Evolutionary conservation across 495 filamentous ascomycete genomes (phyloP), one percentile per base, ranked within the genome.

Genomic region (Penicillium crystallinum): DNA sequence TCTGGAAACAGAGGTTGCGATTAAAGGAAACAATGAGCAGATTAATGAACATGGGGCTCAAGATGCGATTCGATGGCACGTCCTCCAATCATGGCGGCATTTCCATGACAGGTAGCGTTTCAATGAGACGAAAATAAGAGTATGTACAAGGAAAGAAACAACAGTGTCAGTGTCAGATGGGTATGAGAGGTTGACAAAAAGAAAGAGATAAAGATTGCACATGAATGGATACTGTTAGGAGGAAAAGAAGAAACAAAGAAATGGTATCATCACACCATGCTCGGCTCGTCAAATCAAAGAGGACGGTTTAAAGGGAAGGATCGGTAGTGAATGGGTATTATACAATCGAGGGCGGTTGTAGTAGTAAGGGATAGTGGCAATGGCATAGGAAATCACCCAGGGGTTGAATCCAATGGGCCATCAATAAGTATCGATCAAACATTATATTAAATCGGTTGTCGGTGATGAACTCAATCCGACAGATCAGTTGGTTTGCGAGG

Each of bases 381-480:
- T 36, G 17, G 25, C 45, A 27, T 37, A 4, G 44, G 41, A 54
- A 31, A 41, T 4, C 23, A 43, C 11, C n/a, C 9, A n/a, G 12
- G 25, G 7, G 25, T 18, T 18, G 25, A 17, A 29, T 67, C 65
- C 58, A 61, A 64, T 58, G 62, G 61, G 56, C 54, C 66, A 64
- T 71, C 62, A 66, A 42, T 44, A 53, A 49, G 58, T 50, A 55
- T 65, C 65, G 64, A 70, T 70, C 66, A 74, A 59, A 67, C 63
- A 72, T 73, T 70, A 70, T 46, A 72, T 69, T 68, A 70, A 34
- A 50, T 51, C 42, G 53, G 22, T 25, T 44, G 33, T 40, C 23
- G 34, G 34, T 31, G 36, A 19, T 3, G 23, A 35, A 50, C 46
- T 68, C 51, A 70, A 58, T 64, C 65, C 46, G 63, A 66, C 34